Evolutionary conservation across 179 eudicot genomes (phyloP), one percentile per base, ranked within the genome.

Genomic region (Patellifolia procumbens): DNA sequence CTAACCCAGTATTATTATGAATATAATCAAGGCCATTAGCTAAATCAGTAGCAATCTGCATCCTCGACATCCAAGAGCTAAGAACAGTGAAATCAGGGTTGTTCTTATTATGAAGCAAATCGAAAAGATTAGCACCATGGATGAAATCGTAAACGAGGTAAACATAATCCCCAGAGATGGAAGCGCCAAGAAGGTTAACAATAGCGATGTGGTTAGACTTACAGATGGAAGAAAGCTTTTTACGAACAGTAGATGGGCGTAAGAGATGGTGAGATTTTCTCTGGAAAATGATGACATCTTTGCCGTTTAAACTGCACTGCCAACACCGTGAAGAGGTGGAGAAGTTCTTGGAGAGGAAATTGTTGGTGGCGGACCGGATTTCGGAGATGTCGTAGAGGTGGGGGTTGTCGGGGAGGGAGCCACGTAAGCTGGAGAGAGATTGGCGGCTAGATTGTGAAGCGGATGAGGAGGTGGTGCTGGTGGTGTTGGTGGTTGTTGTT

Each of bases 21-120:
- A 92, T 88, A 72, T 92, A 92, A 71, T 92, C 92, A 68, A 92
- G 72, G 0, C 93, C 97, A 32, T 81, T 80, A 0, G 97, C 93
- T 45, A 91, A 48, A 61, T 89, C 96, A 0, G 89, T 79, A 3
- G 90, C 93, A 61, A 92, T 74, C 60, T 89, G 86, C 31, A 92
- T 82, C 65, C 96, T 74, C 13, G 97, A 91, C 91, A 88, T 89
- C 97, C 97, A 92, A 0, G 83, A 80, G 0, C 83, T 77, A 0
- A 92, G 87, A 1, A 89, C 85, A 11, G 97, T 92, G 61, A 81
- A 92, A 19, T 79, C 64, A 1, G 92, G 89, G 43, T 85, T 91
- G 10, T 78, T 79, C 13, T 79, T 81, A 71, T 84, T 90, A 20
- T 89, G 81, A 0, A 90, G 71, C 24, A 91, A 81, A 9, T 81